Evolutionary conservation across 345 rosid species (phyloP), one percentile per base, ranked within the genome.

Genomic region (Acer yangbiense): DNA sequence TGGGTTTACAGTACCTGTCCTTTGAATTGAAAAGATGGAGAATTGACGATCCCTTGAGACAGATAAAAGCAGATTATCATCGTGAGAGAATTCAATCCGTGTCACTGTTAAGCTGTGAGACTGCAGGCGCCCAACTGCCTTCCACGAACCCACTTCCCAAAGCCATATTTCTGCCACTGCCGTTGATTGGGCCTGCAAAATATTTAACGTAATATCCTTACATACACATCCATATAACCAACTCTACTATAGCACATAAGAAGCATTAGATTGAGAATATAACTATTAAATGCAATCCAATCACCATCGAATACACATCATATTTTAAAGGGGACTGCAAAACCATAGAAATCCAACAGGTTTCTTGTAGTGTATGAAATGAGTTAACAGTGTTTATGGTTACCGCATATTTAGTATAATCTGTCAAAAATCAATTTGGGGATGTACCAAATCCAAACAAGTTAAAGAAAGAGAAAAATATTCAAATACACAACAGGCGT

Each of bases 141-240:
- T 96, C 97, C 99, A 96, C n/a, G 95, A 86, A 78, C 98, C 95
- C 65, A 91, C 97, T 84, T 92, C 87, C 99, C 97, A 96, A 29
- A 91, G 79, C 97, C 95, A 92, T 88, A 96, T 90, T 72, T 96
- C 98, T 2, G 99, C 98, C 72, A 87, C 95, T 74, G 91, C 20
- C 21, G 86, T 87, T 64, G 97, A 88, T 65, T 94, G 97, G 44
- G 95, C 99, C 99, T 96, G 86, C 74, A 86, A 71, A 57, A 79
- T 14, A 76, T 64, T 16, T 54, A 61, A 58, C 25, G 27, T 17
- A 71, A 79, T 57, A 73, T 61, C 6, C 55, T 18, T 16, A 57
- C 57, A 44, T 20, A 25, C n/a, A 72, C n/a, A 18, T 8, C 25
- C 16, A 71, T 16, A 39, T 14, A 39, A 60, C 64, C 23, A 46